Conservation (phyloP, 192 early-diverging fungal genomes). For the Obelidium mucronatum region DNA sequence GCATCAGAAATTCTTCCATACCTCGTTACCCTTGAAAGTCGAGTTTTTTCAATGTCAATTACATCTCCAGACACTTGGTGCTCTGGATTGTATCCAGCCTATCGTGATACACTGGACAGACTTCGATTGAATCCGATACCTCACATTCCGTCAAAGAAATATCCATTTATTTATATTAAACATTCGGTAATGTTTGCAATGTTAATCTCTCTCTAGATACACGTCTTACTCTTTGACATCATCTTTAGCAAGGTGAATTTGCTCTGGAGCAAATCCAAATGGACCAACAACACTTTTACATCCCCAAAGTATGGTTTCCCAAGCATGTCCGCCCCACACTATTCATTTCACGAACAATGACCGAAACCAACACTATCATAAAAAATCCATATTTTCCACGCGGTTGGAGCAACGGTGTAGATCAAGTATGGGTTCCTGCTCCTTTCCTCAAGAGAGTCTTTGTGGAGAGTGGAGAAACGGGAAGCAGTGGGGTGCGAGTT, state of each 20-base stretch:
- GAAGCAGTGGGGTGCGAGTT: background rate
- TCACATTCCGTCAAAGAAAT: background rate
- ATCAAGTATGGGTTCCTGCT: constrained; percentile 5
- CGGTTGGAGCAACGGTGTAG: background rate
- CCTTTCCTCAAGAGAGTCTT: constrained; percentile 12
- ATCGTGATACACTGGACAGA: background rate
- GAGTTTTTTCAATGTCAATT: background rate
- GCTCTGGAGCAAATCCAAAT: background rate
- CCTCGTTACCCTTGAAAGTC: background rate
- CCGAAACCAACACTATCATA: constrained; percentile 5
- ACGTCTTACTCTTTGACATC: too few relatives aligned
- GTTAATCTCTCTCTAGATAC: background rate
- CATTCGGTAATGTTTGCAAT: constrained; percentile 9
- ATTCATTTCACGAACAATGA: constrained; percentile 3
- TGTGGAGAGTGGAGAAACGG: background rate
- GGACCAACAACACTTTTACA: background rate
- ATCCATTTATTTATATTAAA: constrained; percentile 9
- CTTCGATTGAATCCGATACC: constrained; percentile 2
- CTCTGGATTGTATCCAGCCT: constrained; percentile 1
- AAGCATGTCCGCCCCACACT: background rate
- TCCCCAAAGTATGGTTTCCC: background rate
- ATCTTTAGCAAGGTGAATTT: constrained; percentile 12
- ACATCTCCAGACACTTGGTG: constrained; percentile 6
- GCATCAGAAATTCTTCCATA: constrained; percentile 12
- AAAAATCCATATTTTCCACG: background rate